A percentile compares a stretch with the other conserved stretches of the same genome.
These are phyloP conservation scores for Lachnum nothofagi DNA, from an alignment of 2,329 filamentous ascomycete genomes.

Conservation along the genomic window DNA sequence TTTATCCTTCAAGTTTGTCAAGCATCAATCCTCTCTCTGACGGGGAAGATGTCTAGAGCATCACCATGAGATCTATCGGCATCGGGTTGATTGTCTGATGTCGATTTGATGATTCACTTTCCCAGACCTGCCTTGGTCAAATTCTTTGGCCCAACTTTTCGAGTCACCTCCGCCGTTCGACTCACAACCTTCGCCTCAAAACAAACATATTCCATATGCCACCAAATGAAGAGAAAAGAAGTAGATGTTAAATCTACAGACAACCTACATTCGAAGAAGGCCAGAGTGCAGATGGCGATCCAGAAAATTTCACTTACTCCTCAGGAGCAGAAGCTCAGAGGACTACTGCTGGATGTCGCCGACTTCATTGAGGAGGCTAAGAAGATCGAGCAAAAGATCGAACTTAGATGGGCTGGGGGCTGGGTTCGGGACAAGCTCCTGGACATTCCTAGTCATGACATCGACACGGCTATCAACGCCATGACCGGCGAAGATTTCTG, in stretches of 20 bases:
- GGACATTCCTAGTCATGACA: conserved; percentile 67
- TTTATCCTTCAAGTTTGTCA: no score
- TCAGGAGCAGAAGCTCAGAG: conserved; percentile 66
- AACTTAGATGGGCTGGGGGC: conserved; percentile 75
- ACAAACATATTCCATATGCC: conserved; percentile 16
- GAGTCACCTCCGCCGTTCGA: conserved; percentile 17
- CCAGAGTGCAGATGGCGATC: conserved; percentile 21
- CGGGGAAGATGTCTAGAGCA: no score
- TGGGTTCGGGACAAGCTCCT: conserved; percentile 86
- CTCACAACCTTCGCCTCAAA: conserved; percentile 10
- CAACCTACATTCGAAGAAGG: conserved; percentile 14
- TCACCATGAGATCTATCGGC: no score
- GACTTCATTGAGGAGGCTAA: conserved; percentile 54
- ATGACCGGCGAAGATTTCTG: conserved; percentile 79
- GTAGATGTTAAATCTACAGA: conserved; percentile 30
- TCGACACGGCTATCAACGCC: conserved; percentile 78
- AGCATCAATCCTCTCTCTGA: no score
- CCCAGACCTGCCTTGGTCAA: conserved; percentile 2
- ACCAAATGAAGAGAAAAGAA: conserved; percentile 31
- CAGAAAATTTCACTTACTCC: conserved; percentile 54
- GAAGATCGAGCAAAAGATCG: conserved; percentile 48
- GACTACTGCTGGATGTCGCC: conserved; percentile 79
- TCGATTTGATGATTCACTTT: background rate
- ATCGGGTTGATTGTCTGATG: no score
- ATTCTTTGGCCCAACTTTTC: conserved; percentile 9